Evolutionary conservation across 306 rosid genomes (phyloP).

Genomic region (Comarum palustre): DNA sequence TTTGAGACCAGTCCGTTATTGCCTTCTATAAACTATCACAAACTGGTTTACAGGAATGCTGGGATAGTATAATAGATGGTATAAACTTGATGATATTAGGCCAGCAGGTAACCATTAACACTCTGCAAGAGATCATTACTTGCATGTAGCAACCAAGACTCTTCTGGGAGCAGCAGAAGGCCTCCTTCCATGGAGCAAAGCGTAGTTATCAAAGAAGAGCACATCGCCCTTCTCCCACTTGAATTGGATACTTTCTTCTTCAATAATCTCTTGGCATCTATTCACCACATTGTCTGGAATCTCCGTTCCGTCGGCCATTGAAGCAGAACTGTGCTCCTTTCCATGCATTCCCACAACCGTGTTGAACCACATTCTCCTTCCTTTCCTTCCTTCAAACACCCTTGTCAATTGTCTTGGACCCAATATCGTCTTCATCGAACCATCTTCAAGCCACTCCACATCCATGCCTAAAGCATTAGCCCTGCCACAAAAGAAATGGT

Average conservation of each 20-base stretch:
- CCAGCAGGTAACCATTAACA: not conserved
- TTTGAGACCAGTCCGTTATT: not conserved
- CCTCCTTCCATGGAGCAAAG: slow-evolving; percentile 88
- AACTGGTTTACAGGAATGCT: not conserved
- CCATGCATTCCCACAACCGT: slow-evolving; percentile 80
- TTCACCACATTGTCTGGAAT: slow-evolving; percentile 56
- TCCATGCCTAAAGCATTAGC: slow-evolving; percentile 73
- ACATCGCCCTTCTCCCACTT: slow-evolving; percentile 86
- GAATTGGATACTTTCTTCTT: slow-evolving; percentile 90
- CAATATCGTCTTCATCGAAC: slow-evolving; percentile 55
- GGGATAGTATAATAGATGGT: not conserved
- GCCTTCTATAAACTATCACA: not conserved
- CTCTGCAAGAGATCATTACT: slow-evolving; percentile 29
- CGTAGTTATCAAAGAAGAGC: slow-evolving; percentile 72
- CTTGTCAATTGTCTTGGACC: slow-evolving; percentile 53
- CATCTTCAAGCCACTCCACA: slow-evolving; percentile 61
- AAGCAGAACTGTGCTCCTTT: slow-evolving; percentile 66
- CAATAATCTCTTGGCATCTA: slow-evolving; percentile 74
- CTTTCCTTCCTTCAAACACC: slow-evolving; percentile 79
- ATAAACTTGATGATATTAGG: not conserved
- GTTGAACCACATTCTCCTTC: slow-evolving; percentile 83
- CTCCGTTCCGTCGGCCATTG: slow-evolving; percentile 72
- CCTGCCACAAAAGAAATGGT: slow-evolving; percentile 30
- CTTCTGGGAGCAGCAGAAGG: slow-evolving; percentile 86
- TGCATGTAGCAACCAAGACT: slow-evolving; percentile 68